Evolutionary conservation across 192 early-diverging fungal genomes (phyloP).

Genomic region (Coemansia sp.): DNA sequence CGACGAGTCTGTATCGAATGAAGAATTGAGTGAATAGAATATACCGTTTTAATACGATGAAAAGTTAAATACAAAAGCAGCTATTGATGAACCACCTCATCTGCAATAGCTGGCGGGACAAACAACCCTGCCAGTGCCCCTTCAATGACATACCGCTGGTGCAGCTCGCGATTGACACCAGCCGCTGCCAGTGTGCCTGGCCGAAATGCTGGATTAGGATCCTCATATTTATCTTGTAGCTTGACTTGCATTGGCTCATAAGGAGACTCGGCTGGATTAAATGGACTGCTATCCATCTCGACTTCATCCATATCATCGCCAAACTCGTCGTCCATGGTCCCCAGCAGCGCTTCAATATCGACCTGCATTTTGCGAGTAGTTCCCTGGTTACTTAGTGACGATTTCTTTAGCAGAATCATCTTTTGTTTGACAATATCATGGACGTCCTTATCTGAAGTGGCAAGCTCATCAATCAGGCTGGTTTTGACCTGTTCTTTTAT

Average conservation of each 20-base stretch:
- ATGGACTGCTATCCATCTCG: conserved; percentile 19
- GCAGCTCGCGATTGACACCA: conserved; percentile 54
- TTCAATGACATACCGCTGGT: conserved; percentile 47
- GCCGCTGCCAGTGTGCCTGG: conserved; percentile 37
- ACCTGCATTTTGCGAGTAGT: conserved; percentile 23
- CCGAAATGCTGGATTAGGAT: conserved; percentile 39
- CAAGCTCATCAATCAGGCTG: conserved; percentile 73
- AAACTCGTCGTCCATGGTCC: conserved; percentile 20
- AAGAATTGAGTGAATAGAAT: conserved; percentile 13
- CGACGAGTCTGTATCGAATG: conserved; percentile 30
- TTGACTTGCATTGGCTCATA: conserved; percentile 35
- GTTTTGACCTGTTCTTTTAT: conserved; percentile 65
- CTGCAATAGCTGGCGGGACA: conserved; percentile 13
- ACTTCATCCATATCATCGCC: conserved; percentile 21
- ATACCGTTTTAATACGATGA: not conserved
- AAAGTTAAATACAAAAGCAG: not conserved
- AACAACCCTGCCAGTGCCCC: conserved; percentile 51
- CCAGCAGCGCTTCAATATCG: conserved; percentile 35
- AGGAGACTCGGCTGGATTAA: conserved; percentile 49
- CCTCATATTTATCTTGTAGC: conserved; percentile 37
- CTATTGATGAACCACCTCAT: not conserved
- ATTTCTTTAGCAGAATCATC: conserved; percentile 46
- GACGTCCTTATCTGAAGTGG: conserved; percentile 47
- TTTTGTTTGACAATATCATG: conserved; percentile 48
- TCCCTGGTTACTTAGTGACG: conserved; percentile 37